These are phyloP conservation scores for Plantago rigida DNA, from an alignment of 305 asterid genomes.

Conservation along the genomic window DNA sequence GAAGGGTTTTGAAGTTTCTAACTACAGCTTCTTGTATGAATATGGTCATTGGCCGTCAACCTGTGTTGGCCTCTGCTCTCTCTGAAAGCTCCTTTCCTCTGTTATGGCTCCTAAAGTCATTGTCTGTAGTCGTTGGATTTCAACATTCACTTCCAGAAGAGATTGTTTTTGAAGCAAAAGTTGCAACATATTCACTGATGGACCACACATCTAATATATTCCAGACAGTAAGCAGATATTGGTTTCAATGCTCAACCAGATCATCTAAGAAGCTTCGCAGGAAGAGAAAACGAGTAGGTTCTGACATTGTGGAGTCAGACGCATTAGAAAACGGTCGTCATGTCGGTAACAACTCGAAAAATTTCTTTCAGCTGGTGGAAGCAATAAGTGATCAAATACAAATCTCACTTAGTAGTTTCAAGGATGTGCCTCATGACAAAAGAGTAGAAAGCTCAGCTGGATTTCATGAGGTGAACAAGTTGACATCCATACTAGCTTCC, in stretches of 20 bases:
- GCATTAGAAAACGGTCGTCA: constrained; percentile 25
- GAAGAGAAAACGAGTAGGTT: constrained; percentile 31
- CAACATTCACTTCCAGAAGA: constrained; percentile 41
- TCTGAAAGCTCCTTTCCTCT: constrained; percentile 41
- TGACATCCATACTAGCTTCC: constrained; percentile 54
- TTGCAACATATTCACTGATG: constrained; percentile 41
- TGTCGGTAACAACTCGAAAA: constrained; percentile 27
- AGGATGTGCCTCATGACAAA: constrained; percentile 27
- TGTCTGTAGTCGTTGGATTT: constrained; percentile 42
- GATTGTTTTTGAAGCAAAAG: constrained; percentile 36
- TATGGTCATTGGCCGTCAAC: constrained; percentile 31
- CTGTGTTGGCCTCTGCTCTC: constrained; percentile 30
- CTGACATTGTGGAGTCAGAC: constrained; percentile 28
- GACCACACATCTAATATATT: constrained; percentile 61
- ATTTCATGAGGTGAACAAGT: constrained; percentile 38
- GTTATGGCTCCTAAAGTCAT: constrained; percentile 71
- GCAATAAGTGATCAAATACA: constrained; percentile 40
- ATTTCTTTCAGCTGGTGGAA: constrained; percentile 43
- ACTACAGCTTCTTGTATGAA: constrained; percentile 46
- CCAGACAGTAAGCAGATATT: constrained; percentile 42
- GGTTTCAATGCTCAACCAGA: constrained; percentile 32
- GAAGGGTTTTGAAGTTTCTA: constrained; percentile 56
- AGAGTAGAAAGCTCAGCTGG: constrained; percentile 32
- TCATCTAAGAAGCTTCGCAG: constrained; percentile 33
- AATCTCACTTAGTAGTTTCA: constrained; percentile 30